Percentiles rank a stretch among this genome's conserved stretches.
Evolutionary conservation across 1,284 basidiomycete species (phyloP).

Genomic region (Macrocystidia cucumis): DNA sequence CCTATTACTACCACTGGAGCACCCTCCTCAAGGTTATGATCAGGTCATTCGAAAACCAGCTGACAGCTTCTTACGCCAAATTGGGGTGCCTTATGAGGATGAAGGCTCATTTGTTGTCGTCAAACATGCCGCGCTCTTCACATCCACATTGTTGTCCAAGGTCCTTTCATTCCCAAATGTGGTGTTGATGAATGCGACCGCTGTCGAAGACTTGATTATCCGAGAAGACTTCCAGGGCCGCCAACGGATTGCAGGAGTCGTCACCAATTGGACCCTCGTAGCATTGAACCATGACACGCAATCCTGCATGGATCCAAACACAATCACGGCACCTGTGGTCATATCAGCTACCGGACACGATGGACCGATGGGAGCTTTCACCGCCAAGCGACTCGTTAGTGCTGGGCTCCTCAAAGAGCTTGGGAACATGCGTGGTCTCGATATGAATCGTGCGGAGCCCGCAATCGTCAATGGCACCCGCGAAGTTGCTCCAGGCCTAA

Average conservation of each 20-base stretch:
- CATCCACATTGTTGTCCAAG: conserved; percentile 70
- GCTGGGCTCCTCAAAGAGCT: conserved; percentile 71
- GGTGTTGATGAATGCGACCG: conserved; percentile 69
- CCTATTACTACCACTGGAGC: no score
- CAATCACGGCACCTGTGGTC: conserved; percentile 75
- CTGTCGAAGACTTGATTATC: conserved; percentile 73
- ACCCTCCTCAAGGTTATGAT: not conserved
- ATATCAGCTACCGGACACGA: conserved; percentile 70
- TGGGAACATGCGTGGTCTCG: conserved; percentile 75
- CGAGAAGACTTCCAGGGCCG: conserved; percentile 48
- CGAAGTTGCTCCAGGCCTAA: conserved; percentile 74
- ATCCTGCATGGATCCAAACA: conserved; percentile 84
- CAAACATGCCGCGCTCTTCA: conserved; percentile 79
- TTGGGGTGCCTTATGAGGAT: conserved; percentile 77
- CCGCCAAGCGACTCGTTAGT: conserved; percentile 75
- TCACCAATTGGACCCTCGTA: conserved; percentile 83
- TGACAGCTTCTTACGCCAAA: conserved; percentile 63
- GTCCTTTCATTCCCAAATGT: conserved; percentile 74
- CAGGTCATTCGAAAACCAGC: conserved; percentile 79
- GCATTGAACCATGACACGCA: conserved; percentile 78
- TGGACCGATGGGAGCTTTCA: conserved; percentile 83
- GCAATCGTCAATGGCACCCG: conserved; percentile 73
- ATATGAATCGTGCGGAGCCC: conserved; percentile 76
- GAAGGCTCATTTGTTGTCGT: conserved; percentile 78
- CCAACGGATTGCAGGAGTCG: conserved; percentile 77